Evolutionary conservation across 1,284 basidiomycete genomes (phyloP).

Genomic region (Uromyces viciae-fabae): DNA sequence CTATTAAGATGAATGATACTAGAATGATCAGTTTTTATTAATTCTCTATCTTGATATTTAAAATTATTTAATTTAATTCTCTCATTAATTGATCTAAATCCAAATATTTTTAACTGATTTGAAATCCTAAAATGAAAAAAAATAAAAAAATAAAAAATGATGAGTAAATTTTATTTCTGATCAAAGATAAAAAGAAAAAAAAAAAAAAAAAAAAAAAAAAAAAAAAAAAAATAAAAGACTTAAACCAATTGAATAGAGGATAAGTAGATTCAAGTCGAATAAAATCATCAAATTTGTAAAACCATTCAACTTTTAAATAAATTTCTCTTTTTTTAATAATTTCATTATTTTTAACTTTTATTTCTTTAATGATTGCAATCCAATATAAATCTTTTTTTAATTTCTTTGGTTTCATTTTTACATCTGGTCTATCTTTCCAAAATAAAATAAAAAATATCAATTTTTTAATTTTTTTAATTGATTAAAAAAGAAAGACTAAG

Average conservation of each 20-base stretch:
- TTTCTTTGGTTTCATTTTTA: not conserved
- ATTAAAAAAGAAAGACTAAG: not conserved
- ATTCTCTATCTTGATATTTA: conserved; percentile 18
- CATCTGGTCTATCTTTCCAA: conserved; percentile 7
- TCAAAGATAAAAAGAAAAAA: no score
- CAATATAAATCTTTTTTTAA: not conserved
- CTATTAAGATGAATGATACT: conserved; percentile 18
- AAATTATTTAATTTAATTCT: not conserved
- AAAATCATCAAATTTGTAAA: conserved; percentile 11
- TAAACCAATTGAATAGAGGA: no score
- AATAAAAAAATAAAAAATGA: not conserved
- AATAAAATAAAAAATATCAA: not conserved
- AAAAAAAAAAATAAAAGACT: no score
- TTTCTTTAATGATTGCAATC: conserved; percentile 14
- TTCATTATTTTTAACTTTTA: not conserved
- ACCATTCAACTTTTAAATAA: conserved; percentile 16
- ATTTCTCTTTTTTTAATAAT: not conserved
- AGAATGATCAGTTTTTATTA: conserved; percentile 9
- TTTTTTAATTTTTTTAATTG: not conserved
- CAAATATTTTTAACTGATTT: not conserved
- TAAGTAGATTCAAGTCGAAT: not conserved
- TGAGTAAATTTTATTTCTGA: not conserved
- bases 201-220: no score
- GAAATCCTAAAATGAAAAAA: not conserved
- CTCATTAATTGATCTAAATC: conserved; percentile 1